Conservation (phyloP, 257 asterid species). For the Salvia hispanica region DNA sequence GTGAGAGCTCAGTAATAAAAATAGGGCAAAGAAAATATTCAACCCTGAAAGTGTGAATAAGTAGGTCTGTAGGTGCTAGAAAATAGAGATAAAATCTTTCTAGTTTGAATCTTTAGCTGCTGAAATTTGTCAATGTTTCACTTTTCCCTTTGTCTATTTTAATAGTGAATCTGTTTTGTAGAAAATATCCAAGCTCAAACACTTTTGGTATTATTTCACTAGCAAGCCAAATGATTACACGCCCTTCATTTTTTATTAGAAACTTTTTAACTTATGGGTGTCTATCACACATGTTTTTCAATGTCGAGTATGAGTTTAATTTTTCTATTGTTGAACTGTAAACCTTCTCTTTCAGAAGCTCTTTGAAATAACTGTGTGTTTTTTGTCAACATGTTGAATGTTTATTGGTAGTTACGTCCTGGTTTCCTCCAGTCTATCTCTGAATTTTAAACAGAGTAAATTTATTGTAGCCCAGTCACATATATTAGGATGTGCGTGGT, state of each 20-base stretch:
- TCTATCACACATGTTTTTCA: background rate
- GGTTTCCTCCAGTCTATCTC: constrained; percentile 20
- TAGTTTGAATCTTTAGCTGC: background rate
- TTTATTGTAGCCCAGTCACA: background rate
- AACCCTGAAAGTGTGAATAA: background rate
- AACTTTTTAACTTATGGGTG: background rate
- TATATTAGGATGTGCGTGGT: background rate
- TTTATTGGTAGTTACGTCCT: background rate
- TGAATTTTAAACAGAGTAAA: background rate
- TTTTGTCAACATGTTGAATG: background rate
- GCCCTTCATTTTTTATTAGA: background rate
- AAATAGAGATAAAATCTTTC: background rate
- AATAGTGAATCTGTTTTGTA: too few relatives aligned
- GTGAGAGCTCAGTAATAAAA: background rate
- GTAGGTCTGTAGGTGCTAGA: background rate
- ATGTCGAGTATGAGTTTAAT: background rate
- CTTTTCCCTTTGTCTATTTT: background rate
- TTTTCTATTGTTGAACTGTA: background rate
- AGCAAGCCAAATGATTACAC: background rate
- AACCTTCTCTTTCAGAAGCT: constrained; percentile 6
- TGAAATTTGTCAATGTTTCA: background rate
- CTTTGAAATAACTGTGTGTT: background rate
- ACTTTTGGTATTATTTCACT: too few relatives aligned
- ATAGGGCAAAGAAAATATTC: background rate
- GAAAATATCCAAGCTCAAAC: too few relatives aligned